Base-by-base conservation (phyloP, 306 rosid species). In the Myrica gale region DNA sequence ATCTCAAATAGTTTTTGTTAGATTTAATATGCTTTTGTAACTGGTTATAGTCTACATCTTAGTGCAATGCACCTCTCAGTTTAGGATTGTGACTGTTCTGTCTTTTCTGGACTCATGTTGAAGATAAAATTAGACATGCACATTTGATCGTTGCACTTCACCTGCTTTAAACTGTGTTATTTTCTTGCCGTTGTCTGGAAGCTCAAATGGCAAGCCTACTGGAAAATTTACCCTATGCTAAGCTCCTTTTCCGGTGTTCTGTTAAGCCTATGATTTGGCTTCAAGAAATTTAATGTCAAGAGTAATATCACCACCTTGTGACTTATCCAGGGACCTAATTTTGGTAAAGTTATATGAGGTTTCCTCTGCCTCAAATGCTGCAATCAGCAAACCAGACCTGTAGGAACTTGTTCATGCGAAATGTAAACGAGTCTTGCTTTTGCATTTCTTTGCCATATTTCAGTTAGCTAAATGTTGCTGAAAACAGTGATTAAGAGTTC, bases 121-220 rank as follows among this genome's bases (percentile, higher is more conserved):
- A 69, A 61, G 65, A 63, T 54, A 44, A 55, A 58, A 76, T 43
- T 43, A 62, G 61, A 46, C 32, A 23, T 76, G 56, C 72, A 60
- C 47, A 4, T 74, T 60, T 68, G 53, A 67, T 68, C 74, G 57
- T 41, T 47, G 54, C 72, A 16, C 75, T n/a, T 66, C 26, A 60
- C 72, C 42, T 67, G 61, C 79, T 57, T 74, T 55, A 60, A 68
- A 69, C 68, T 77, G 54, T 60, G 17, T 50, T 74, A 73, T 41
- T 23, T 41, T 16, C 75, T 44, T 68, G 68, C 45, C 78, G 42
- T 67, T 37, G 5, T 68, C 54, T 55, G 20, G 67, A 62, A 48
- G 51, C 53, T 65, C 45, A 52, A 71, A 69, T 77, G 66, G 66
- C 43, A 60, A 68, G 72, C 7, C 76, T 65, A 23, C 48, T 7